These are phyloP conservation scores for Paramecium primaurelia DNA, from an alignment of 73 alveolate species.

Conservation along the genomic window DNA sequence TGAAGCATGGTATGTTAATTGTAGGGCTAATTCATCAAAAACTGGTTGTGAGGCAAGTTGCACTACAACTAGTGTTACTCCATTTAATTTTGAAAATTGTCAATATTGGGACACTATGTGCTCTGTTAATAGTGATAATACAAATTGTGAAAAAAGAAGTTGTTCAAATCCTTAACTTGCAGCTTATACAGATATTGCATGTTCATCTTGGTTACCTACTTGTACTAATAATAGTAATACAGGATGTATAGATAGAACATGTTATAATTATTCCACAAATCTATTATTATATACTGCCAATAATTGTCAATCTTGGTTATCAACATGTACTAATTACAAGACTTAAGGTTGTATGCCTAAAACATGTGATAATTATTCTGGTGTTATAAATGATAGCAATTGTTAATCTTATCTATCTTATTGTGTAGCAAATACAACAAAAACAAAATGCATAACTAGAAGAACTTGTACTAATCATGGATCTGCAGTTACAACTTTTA, in stretches of 20 bases:
- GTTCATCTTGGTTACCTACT: neutral
- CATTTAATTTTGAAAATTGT: neutral
- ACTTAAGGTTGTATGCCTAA: neutral
- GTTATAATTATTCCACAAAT: neutral
- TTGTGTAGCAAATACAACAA: neutral
- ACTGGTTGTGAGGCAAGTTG: neutral
- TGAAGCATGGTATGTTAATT: neutral
- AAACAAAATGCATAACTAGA: neutral
- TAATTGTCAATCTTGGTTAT: neutral
- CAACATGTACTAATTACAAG: neutral
- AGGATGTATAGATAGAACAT: neutral
- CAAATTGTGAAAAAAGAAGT: neutral
- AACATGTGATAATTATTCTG: neutral
- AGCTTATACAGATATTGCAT: neutral
- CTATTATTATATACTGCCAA: neutral
- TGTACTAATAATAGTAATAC: constrained; percentile 5
- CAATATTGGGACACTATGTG: neutral
- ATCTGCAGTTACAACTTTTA: neutral
- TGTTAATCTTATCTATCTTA: neutral
- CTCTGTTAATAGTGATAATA: neutral
- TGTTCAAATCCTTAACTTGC: neutral
- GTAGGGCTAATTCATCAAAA: neutral
- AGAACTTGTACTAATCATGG: constrained; percentile 23
- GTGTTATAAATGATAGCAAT: neutral
- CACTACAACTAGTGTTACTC: neutral